Percentiles rank a stretch among this genome's conserved stretches.
These are phyloP conservation scores for Aspergillus nomiae DNA, from an alignment of 2,329 filamentous ascomycete genomes.

Conservation along the genomic window DNA sequence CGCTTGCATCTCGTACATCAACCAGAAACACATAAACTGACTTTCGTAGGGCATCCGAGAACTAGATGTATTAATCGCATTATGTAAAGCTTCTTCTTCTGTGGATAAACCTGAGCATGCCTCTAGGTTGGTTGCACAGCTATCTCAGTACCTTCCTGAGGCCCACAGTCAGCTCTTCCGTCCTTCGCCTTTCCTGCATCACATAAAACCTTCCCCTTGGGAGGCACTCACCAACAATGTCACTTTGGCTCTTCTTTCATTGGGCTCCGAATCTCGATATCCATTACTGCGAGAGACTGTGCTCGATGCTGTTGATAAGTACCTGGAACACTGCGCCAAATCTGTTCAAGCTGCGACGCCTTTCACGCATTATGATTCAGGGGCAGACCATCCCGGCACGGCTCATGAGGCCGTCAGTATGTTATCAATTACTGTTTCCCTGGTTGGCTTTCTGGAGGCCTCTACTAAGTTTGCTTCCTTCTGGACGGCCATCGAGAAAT, in stretches of 20 bases:
- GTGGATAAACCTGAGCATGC: slow-evolving; percentile 72
- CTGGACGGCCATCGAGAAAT: slow-evolving; percentile 74
- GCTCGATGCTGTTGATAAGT: slow-evolving; percentile 67
- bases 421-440: slow-evolving; percentile 76
- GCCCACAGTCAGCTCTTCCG: slow-evolving; percentile 77
- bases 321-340: slow-evolving; percentile 69
- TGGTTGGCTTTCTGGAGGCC: slow-evolving; percentile 89
- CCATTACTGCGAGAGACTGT: slow-evolving; percentile 67
- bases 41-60: slow-evolving; percentile 73
- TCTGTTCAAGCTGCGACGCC: slow-evolving; percentile 60
- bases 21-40: slow-evolving; percentile 21
- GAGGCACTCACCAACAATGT: slow-evolving; percentile 80
- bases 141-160: slow-evolving; percentile 83
- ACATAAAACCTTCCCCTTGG: slow-evolving; percentile 84
- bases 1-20: background rate
- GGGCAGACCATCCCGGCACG: slow-evolving; percentile 37
- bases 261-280: slow-evolving; percentile 68
- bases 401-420: slow-evolving; percentile 66
- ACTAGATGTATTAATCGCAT: slow-evolving; percentile 84
- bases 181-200: slow-evolving; percentile 78
- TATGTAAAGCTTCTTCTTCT: slow-evolving; percentile 85
- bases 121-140: slow-evolving; percentile 73
- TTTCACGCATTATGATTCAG: slow-evolving; percentile 61
- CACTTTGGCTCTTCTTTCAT: slow-evolving; percentile 75
- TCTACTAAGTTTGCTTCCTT: slow-evolving; percentile 76